Conservation (phyloP, 257 asterid genomes). For the Striga asiatica region DNA sequence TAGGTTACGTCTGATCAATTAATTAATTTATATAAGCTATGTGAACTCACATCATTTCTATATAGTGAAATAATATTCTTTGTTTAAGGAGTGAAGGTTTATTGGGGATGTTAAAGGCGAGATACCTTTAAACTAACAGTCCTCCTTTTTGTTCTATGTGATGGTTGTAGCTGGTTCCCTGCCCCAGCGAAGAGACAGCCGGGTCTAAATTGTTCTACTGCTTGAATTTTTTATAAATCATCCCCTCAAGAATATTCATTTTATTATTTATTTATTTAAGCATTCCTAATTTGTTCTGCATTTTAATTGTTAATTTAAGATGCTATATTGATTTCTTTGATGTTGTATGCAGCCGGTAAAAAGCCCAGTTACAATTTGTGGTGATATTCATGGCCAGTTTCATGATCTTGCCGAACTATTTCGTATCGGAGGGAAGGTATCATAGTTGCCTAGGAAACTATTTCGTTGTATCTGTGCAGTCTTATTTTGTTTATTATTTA, state of each 20-base stretch:
- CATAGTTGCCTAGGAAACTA: not conserved
- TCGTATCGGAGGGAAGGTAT: constrained; percentile 6
- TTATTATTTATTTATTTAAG: too few relatives aligned
- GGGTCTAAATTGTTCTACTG: too few relatives aligned
- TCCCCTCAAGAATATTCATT: too few relatives aligned
- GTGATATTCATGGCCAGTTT: constrained; percentile 14
- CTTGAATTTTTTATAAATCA: too few relatives aligned
- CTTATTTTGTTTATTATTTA: not conserved
- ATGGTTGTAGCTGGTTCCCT: too few relatives aligned
- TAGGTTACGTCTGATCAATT: constrained; percentile 5
- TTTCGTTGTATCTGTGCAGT: not conserved
- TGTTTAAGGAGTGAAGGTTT: too few relatives aligned
- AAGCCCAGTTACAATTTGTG: constrained; percentile 35
- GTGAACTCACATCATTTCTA: not conserved
- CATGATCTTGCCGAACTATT: not conserved
- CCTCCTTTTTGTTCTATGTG: too few relatives aligned
- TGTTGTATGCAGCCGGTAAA: constrained; percentile 49
- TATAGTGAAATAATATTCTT: not conserved
- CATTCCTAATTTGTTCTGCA: not conserved
- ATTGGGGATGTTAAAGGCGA: too few relatives aligned
- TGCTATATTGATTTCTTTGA: constrained; percentile 13
- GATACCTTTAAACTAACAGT: too few relatives aligned
- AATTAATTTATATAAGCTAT: not conserved
- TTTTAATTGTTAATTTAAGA: not conserved
- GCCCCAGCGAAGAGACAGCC: too few relatives aligned